Percentiles rank a stretch among this genome's conserved stretches.
phyloP scores from a whole-genome alignment of 495 filamentous ascomycete genomes.

The Pseudotulostoma volvatum region DNA sequence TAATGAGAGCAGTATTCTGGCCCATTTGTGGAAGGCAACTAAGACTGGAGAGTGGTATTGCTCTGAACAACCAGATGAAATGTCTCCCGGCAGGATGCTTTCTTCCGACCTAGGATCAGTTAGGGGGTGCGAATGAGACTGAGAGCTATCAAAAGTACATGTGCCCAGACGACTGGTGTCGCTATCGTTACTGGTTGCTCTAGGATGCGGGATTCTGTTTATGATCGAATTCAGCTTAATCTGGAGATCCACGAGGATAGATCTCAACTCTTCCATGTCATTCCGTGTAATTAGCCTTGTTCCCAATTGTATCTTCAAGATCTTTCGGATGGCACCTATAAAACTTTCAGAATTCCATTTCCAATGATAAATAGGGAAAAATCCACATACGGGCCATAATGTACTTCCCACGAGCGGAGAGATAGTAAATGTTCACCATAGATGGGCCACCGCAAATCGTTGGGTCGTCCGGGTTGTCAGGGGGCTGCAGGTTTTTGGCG shows the following conservation, averaged over 20 bases:
- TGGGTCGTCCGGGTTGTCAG: conserved; percentile 30
- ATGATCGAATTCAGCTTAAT: conserved; percentile 27
- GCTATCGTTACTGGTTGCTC: conserved; percentile 4
- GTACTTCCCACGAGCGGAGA: conserved; percentile 31
- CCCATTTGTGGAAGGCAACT: conserved; percentile 32
- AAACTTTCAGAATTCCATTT: conserved; percentile 7
- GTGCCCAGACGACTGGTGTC: conserved; percentile 3
- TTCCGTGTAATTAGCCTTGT: conserved; percentile 26
- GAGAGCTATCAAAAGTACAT: conserved; percentile 10
- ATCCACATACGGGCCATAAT: conserved; percentile 28
- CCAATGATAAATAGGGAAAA: background rate
- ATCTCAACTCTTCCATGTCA: conserved; percentile 30
- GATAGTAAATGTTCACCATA: conserved; percentile 32
- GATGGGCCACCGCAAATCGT: conserved; percentile 28
- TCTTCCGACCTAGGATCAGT: conserved; percentile 13
- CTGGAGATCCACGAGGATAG: conserved; percentile 30
- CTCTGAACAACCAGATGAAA: conserved; percentile 21
- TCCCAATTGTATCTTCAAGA: conserved; percentile 30
- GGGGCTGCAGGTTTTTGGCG: conserved; percentile 15
- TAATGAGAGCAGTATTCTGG: conserved; percentile 26
- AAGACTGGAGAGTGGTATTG: conserved; percentile 31
- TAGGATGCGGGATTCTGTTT: conserved; percentile 21
- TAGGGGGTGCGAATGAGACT: conserved; percentile 19
- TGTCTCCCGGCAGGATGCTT: conserved; percentile 22
- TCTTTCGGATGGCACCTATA: conserved; percentile 27